phyloP scores from a whole-genome alignment of 805 yeast species.

The Sungouiozyma ichnusensis region DNA sequence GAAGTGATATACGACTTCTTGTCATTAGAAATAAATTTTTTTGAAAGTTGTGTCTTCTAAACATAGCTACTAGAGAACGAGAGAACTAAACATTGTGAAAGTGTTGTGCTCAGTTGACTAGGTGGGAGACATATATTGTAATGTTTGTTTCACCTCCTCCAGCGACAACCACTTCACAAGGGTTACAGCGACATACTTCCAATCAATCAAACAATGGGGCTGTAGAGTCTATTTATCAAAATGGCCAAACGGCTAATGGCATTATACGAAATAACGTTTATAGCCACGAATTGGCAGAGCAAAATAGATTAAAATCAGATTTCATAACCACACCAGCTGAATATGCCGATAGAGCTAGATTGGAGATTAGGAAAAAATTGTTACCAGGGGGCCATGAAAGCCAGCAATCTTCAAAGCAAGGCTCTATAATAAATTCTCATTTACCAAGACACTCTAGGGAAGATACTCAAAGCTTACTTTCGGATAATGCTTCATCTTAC shows the following conservation, averaged over 20 bases:
- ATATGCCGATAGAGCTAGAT: conserved; percentile 28
- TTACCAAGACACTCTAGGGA: neutral
- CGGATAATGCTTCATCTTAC: conserved; percentile 16
- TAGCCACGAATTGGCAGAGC: neutral
- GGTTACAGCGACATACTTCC: conserved; percentile 10
- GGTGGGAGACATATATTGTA: too few species aligned
- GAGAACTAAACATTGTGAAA: too few species aligned
- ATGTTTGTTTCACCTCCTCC: conserved; percentile 29
- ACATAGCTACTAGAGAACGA: too few species aligned
- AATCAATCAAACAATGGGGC: conserved; percentile 1
- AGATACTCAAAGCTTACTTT: conserved; percentile 11
- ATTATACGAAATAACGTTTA: neutral
- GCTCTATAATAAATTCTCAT: neutral
- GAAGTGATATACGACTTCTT: too few species aligned
- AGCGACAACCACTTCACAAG: conserved; percentile 18
- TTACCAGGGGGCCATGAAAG: conserved; percentile 5
- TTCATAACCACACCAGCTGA: conserved; percentile 29
- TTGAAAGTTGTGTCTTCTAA: too few species aligned
- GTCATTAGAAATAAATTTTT: too few species aligned
- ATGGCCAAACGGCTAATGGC: conserved; percentile 4
- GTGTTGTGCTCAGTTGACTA: too few species aligned
- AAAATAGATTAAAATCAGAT: conserved; percentile 8
- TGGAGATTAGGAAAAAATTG: conserved; percentile 25
- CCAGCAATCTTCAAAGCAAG: conserved; percentile 1
- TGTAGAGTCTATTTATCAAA: neutral